Evolutionary conservation across 2,329 filamentous ascomycete genomes (phyloP).

Genomic region (Dactylellina leptospora): DNA sequence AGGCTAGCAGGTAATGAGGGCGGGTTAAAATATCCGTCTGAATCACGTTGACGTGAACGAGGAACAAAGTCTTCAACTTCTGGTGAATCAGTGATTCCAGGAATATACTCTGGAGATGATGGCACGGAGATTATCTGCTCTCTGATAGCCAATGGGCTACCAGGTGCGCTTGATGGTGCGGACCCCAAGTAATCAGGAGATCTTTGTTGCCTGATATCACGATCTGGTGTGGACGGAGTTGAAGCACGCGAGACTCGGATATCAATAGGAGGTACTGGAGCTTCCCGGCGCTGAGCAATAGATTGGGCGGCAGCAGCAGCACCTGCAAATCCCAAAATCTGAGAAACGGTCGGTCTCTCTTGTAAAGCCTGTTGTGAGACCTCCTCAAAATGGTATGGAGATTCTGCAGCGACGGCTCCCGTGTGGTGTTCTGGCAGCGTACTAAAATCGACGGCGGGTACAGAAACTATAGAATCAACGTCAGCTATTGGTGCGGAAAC

Average conservation of each 20-base stretch:
- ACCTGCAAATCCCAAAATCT: constrained; percentile 31
- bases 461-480: constrained; percentile 27
- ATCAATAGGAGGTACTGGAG: constrained; percentile 32
- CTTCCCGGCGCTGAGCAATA: constrained; percentile 1
- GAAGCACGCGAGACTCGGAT: constrained; percentile 51
- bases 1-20: constrained; percentile 26
- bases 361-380: neutral
- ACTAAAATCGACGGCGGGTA: constrained; percentile 27
- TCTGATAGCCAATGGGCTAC: constrained; percentile 16
- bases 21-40: constrained; percentile 5
- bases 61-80: constrained; percentile 40
- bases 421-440: neutral
- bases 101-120: constrained; percentile 26
- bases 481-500: constrained; percentile 40
- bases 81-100: constrained; percentile 38
- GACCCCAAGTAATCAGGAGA: constrained; percentile 6
- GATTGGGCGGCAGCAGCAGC: constrained; percentile 9
- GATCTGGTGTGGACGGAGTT: constrained; percentile 24
- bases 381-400: constrained; percentile 6
- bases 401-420: neutral
- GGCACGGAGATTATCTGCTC: constrained; percentile 17
- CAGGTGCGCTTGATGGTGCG: constrained; percentile 13
- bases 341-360: constrained; percentile 27
- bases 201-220: neutral
- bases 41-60: constrained; percentile 14